Evolutionary conservation across 1,139 yeast genomes (phyloP).

Genomic region (Saccharomyces pastorianus): DNA sequence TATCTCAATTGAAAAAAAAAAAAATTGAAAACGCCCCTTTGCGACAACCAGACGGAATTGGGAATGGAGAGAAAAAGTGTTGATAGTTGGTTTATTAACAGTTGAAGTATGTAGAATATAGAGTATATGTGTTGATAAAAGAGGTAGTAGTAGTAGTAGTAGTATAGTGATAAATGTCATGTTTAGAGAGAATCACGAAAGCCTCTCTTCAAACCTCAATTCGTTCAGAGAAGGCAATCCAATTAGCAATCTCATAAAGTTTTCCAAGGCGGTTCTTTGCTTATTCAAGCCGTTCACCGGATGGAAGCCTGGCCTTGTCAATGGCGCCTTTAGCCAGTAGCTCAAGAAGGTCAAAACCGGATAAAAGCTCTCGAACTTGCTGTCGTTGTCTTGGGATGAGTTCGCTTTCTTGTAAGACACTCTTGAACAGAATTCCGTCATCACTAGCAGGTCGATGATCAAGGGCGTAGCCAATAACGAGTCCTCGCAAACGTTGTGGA

Average conservation of each 20-base stretch:
- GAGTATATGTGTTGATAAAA: not conserved
- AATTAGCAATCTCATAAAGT: constrained; percentile 78
- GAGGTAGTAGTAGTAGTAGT: not conserved
- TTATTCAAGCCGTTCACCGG: constrained; percentile 91
- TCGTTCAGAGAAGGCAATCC: constrained; percentile 89
- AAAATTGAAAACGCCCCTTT: not conserved
- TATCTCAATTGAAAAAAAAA: not conserved
- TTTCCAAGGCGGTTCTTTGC: constrained; percentile 88
- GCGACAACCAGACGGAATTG: not conserved
- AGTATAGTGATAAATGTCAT: not conserved
- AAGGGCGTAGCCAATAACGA: constrained; percentile 90
- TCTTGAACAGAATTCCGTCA: constrained; percentile 84
- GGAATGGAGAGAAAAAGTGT: not conserved
- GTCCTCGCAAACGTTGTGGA: constrained; percentile 95
- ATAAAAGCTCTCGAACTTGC: constrained; percentile 56
- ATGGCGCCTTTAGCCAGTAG: constrained; percentile 96
- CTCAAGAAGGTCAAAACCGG: constrained; percentile 80
- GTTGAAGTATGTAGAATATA: not conserved
- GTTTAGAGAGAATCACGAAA: constrained; percentile 25
- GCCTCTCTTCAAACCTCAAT: constrained; percentile 88
- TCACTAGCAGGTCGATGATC: constrained; percentile 82
- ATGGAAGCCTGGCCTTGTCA: constrained; percentile 83
- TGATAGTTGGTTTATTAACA: not conserved
- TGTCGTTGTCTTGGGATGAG: constrained; percentile 1
- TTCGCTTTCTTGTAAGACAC: constrained; percentile 59